These are phyloP conservation scores for Cyathus striatus DNA, from an alignment of 768 basidiomycete genomes.

Conservation along the genomic window DNA sequence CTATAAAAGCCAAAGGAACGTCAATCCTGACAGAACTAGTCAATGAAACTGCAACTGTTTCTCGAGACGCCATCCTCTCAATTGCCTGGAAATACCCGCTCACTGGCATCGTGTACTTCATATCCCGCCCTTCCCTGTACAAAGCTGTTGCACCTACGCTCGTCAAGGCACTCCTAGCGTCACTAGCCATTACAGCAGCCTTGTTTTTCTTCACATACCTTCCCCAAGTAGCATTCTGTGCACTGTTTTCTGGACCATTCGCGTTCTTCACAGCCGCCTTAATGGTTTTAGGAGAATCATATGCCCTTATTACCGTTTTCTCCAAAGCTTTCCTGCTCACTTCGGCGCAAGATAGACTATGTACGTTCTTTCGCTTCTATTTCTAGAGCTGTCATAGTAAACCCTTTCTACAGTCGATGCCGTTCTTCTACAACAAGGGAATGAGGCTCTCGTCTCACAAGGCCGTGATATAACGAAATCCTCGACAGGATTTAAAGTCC, in stretches of 20 bases:
- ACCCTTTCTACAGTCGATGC: conserved; percentile 24
- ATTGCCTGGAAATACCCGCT: conserved; percentile 34
- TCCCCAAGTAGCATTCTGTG: conserved; percentile 61
- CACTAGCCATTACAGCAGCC: conserved; percentile 31
- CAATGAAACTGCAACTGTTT: conserved; percentile 11
- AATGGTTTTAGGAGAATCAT: conserved; percentile 39
- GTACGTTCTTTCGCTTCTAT: conserved; percentile 16
- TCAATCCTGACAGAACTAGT: conserved; percentile 8
- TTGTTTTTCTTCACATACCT: conserved; percentile 58
- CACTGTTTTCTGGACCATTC: conserved; percentile 59
- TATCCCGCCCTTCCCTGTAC: conserved; percentile 29
- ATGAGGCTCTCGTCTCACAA: conserved; percentile 23
- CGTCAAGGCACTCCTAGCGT: conserved; percentile 30
- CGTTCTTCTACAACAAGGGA: conserved; percentile 27
- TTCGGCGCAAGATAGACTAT: conserved; percentile 31
- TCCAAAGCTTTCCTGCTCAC: conserved; percentile 29
- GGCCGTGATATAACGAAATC: conserved; percentile 26
- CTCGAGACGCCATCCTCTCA: conserved; percentile 26
- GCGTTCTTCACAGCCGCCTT: conserved; percentile 50
- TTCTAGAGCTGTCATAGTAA: conserved; percentile 2
- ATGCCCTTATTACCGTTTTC: conserved; percentile 27
- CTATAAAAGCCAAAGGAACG: conserved; percentile 2
- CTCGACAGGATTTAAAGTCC: conserved; percentile 31
- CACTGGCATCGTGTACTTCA: conserved; percentile 28
- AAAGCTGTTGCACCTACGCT: conserved; percentile 29